Evolutionary conservation across 2,329 filamentous ascomycete genomes (phyloP).

Genomic region (Fusarium sp.): DNA sequence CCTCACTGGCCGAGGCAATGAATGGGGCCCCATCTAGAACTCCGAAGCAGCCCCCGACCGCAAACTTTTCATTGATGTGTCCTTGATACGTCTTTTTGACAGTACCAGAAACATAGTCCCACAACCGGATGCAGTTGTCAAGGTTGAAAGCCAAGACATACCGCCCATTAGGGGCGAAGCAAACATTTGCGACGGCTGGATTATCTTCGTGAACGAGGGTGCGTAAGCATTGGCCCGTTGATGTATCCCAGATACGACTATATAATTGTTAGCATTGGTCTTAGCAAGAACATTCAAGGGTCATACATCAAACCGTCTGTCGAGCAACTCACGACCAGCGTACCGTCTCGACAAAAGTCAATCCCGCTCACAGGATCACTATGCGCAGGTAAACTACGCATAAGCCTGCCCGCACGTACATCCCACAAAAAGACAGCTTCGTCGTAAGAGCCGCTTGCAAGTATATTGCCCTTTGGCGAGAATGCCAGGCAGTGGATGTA

Average conservation of each 20-base stretch:
- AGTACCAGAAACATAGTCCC: slow-evolving; percentile 92
- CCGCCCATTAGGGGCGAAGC: slow-evolving; percentile 93
- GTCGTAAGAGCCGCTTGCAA: slow-evolving; percentile 95
- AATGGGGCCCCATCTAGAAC: slow-evolving; percentile 67
- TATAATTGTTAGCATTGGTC: slow-evolving; percentile 32
- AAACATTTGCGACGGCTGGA: slow-evolving; percentile 87
- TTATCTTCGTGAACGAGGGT: slow-evolving; percentile 98
- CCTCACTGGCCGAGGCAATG: slow-evolving; percentile 86
- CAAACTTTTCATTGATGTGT: slow-evolving; percentile 86
- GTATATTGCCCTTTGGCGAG: slow-evolving; percentile 97
- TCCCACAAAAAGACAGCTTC: slow-evolving; percentile 99
- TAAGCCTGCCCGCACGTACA: slow-evolving; percentile 85
- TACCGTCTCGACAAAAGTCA: slow-evolving; percentile 93
- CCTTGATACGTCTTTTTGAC: slow-evolving; percentile 99
- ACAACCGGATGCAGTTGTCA: slow-evolving; percentile 89
- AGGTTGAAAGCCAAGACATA: slow-evolving; percentile 93
- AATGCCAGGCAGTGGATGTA: slow-evolving; percentile 96
- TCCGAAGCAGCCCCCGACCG: slow-evolving; percentile 87
- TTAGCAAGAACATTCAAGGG: not conserved
- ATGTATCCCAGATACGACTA: slow-evolving; percentile 93
- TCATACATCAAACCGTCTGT: slow-evolving; percentile 88
- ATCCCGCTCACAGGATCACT: slow-evolving; percentile 95
- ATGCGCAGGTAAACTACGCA: slow-evolving; percentile 93
- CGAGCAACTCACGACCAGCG: slow-evolving; percentile 89
- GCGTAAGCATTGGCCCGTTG: slow-evolving; percentile 92